These are phyloP conservation scores for Epichloe baconii DNA, from an alignment of 2,329 filamentous ascomycete species.

Conservation along the genomic window DNA sequence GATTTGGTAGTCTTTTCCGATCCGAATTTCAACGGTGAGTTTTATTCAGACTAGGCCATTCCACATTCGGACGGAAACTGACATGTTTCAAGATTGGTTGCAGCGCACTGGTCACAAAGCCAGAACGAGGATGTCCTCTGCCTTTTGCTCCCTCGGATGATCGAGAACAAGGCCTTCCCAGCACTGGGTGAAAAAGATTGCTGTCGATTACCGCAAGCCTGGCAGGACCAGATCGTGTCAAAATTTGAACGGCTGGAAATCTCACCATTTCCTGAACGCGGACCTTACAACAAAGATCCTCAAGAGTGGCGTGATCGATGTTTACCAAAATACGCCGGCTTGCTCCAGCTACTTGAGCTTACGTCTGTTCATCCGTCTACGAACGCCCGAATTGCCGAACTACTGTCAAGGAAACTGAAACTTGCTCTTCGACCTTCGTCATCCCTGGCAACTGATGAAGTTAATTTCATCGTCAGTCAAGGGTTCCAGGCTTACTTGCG, in stretches of 20 bases:
- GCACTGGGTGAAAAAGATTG: constrained; percentile 36
- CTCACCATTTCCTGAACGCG: constrained; percentile 51
- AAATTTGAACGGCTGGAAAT: constrained; percentile 54
- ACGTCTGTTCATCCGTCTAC: constrained; percentile 53
- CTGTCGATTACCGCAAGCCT: constrained; percentile 48
- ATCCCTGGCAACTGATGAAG: constrained; percentile 45
- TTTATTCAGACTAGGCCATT: too few species aligned
- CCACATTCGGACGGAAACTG: constrained; percentile 5
- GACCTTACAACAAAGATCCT: constrained; percentile 47
- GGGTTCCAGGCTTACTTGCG: constrained; percentile 62
- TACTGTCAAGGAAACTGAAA: constrained; percentile 52
- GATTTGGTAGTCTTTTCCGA: constrained; percentile 68
- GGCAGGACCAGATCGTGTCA: constrained; percentile 60
- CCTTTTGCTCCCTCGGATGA: constrained; percentile 53
- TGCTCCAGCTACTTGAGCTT: constrained; percentile 49
- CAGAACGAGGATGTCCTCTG: constrained; percentile 56
- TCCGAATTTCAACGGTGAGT: constrained; percentile 66
- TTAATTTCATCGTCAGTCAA: constrained; percentile 61
- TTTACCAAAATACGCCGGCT: constrained; percentile 53
- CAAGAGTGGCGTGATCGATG: constrained; percentile 50
- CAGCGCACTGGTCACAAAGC: constrained; percentile 56
- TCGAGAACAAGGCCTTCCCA: constrained; percentile 41
- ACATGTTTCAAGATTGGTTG: constrained; percentile 53
- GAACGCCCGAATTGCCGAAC: constrained; percentile 50
- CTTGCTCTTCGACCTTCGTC: constrained; percentile 50